Conservation (phyloP, 768 basidiomycete species). For the Gloeophyllum trabeum region DNA sequence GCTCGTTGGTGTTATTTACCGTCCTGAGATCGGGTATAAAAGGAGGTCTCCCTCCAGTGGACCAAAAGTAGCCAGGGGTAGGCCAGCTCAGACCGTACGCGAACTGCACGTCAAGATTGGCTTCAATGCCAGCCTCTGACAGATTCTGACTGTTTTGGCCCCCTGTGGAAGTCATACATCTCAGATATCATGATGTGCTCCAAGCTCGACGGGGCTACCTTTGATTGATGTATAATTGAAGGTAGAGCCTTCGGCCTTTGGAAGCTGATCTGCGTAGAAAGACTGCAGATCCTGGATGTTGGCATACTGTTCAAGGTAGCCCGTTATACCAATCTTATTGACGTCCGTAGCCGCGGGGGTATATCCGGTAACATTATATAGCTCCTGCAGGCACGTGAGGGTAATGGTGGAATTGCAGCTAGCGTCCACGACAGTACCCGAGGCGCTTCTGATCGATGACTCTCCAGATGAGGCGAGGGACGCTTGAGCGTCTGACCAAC, state of each 20-base stretch:
- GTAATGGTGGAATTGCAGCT: constrained; percentile 22
- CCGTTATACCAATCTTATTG: constrained; percentile 22
- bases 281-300: constrained; percentile 17
- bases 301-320: constrained; percentile 23
- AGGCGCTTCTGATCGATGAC: too few relatives aligned
- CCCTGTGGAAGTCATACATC: constrained; percentile 16
- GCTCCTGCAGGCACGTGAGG: constrained; percentile 17
- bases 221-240: constrained; percentile 46
- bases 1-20: constrained; percentile 34
- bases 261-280: constrained; percentile 20
- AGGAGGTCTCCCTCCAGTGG: constrained; percentile 52
- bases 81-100: constrained; percentile 56
- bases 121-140: constrained; percentile 47
- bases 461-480: too few relatives aligned
- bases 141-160: constrained; percentile 48
- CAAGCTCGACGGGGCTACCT: constrained; percentile 21
- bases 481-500: constrained; percentile 11
- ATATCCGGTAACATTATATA: constrained; percentile 22
- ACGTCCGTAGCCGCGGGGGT: constrained; percentile 10
- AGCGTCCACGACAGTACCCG: constrained; percentile 17
- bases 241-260: constrained; percentile 24
- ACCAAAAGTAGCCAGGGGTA: constrained; percentile 45
- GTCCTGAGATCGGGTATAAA: constrained; percentile 36
- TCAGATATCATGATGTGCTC: background rate
- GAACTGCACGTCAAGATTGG: constrained; percentile 58